Conservation (phyloP, 2,329 filamentous ascomycete genomes). For the Calonectria honghensis region DNA sequence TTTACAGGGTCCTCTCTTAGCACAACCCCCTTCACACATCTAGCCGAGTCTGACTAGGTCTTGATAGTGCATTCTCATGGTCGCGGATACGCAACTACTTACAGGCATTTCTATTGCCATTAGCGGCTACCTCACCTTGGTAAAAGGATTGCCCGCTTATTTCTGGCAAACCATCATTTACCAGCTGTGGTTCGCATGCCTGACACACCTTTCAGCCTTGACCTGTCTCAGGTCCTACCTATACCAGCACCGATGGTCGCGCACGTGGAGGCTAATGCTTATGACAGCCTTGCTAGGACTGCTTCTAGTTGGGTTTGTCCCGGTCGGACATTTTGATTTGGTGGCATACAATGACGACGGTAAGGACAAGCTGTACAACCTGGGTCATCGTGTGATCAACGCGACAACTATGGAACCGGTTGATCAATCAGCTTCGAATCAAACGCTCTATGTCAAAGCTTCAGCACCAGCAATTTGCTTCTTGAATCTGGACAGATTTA, state of each 20-base stretch:
- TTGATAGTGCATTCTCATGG: neutral
- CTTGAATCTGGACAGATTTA: neutral
- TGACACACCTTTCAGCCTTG: slow-evolving; percentile 11
- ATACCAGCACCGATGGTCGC: neutral
- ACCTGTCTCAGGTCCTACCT: slow-evolving; percentile 6
- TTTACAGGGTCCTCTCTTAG: neutral
- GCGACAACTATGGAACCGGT: neutral
- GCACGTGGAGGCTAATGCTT: neutral
- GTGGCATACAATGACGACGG: no score
- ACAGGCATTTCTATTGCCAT: slow-evolving; percentile 11
- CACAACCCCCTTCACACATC: no score
- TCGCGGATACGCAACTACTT: slow-evolving; percentile 10
- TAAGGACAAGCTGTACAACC: neutral
- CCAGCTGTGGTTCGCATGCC: slow-evolving; percentile 1
- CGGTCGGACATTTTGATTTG: neutral
- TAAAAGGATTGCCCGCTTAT: neutral
- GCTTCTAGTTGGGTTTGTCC: slow-evolving; percentile 1
- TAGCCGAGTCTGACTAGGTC: neutral
- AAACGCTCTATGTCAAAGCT: neutral
- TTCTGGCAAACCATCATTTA: slow-evolving; percentile 9
- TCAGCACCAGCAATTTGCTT: neutral
- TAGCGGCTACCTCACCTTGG: neutral
- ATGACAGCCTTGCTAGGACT: neutral
- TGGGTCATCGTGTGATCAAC: neutral
- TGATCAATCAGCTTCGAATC: neutral